phyloP scores from a whole-genome alignment of 805 yeast genomes.

The Candida piceae region DNA sequence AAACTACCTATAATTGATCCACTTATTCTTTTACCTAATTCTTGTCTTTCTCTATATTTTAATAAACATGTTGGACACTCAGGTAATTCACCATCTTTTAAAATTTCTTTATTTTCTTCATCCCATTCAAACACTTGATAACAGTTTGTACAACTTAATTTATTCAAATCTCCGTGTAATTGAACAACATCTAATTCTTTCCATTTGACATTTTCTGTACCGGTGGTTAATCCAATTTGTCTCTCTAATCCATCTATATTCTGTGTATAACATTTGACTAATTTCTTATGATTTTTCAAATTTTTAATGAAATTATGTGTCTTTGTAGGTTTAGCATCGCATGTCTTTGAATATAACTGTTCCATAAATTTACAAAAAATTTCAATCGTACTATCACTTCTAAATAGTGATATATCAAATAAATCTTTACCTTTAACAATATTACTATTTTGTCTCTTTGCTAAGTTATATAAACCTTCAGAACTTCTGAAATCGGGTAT shows the following conservation, averaged over 20 bases:
- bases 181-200: constrained; percentile 74
- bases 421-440: constrained; percentile 79
- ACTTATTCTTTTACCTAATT: constrained; percentile 68
- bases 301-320: constrained; percentile 73
- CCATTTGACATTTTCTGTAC: constrained; percentile 57
- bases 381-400: constrained; percentile 57
- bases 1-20: constrained; percentile 70
- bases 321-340: constrained; percentile 70
- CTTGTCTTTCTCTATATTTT: constrained; percentile 49
- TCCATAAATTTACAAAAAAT: constrained; percentile 92
- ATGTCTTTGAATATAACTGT: constrained; percentile 58
- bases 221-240: constrained; percentile 56
- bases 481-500: constrained; percentile 91
- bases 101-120: constrained; percentile 37
- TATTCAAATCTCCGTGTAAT: constrained; percentile 83
- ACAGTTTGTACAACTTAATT: constrained; percentile 73
- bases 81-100: constrained; percentile 65
- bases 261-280: constrained; percentile 87
- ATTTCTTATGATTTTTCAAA: constrained; percentile 55
- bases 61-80: constrained; percentile 68
- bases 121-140: constrained; percentile 57
- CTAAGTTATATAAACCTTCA: constrained; percentile 75
- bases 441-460: constrained; percentile 49
- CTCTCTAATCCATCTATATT: constrained; percentile 88
- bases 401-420: constrained; percentile 79